Conservation (phyloP, 2,329 filamentous ascomycete genomes). For the Fusarium falciforme region DNA sequence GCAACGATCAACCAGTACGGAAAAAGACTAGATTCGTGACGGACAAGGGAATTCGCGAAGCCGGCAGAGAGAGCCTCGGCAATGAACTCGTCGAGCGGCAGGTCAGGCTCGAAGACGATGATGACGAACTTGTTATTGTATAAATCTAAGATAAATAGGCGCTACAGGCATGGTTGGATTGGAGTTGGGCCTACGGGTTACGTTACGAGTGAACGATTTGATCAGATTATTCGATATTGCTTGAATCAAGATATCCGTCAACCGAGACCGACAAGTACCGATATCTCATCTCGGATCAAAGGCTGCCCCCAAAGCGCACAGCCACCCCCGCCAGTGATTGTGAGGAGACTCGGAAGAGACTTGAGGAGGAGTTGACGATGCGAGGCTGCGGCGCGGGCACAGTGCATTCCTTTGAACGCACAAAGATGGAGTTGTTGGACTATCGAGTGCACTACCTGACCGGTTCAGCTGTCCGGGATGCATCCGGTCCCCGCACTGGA, state of each 20-base stretch:
- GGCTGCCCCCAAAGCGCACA: background rate
- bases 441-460: background rate
- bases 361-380: background rate
- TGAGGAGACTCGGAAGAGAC: background rate
- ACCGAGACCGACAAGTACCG: background rate
- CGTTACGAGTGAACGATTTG: conserved; percentile 42
- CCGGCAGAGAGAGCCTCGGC: conserved; percentile 78
- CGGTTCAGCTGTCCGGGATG: background rate
- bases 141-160: conserved; percentile 37
- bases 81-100: conserved; percentile 55
- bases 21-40: conserved; percentile 87
- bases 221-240: conserved; percentile 34
- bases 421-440: background rate
- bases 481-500: background rate
- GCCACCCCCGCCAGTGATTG: background rate
- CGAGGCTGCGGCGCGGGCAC: conserved; percentile 2
- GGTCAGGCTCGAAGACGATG: conserved; percentile 57
- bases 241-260: conserved; percentile 19
- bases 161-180: conserved; percentile 26
- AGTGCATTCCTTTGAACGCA: background rate
- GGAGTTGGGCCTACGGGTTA: conserved; percentile 41
- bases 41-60: conserved; percentile 80
- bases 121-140: conserved; percentile 65
- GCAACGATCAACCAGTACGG: conserved; percentile 59
- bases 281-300: background rate